Evolutionary conservation across 768 basidiomycete genomes (phyloP), one percentile per base, ranked within the genome.

Genomic region (Megacollybia marginata): DNA sequence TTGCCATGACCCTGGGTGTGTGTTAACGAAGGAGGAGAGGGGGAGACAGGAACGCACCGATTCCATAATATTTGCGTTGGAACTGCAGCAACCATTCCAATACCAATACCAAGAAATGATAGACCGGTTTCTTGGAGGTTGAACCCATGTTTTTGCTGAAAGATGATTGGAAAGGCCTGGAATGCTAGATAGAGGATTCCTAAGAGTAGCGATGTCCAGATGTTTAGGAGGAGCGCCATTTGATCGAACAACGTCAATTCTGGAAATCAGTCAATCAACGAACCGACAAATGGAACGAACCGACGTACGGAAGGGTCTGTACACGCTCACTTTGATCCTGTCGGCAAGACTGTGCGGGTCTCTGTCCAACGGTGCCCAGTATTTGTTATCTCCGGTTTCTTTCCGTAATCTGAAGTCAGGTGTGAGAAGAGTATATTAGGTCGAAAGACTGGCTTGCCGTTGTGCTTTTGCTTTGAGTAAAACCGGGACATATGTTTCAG

Each of bases 151-250:
- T 67, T 67, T 55, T 76, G 79, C 46, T 80, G 75, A 58, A 85
- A 84, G 46, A 70, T 68, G 48, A 70, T 65, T 6, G 68, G 69
- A 53, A 62, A 70, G 4, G 78, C 80, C 49, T 81, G 76, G 59
- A 86, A 84, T 44, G 79, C 73, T 11, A 82, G 71, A 60, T 86
- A 86, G 0, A 86, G 66, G 16, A 75, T 78, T 1, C 78, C 77
- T 46, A 84, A 79, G 13, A 79, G 66, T 16, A 83, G 66, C 0
- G 78, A 67, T 0, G 78, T 82, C 69, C 86, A 84, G 55, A 71
- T 75, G 33, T 69, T 65, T 9, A 92, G 69, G 5, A 84, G 63
- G 4, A 90, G 69, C 0, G 84, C 83, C 87, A 91, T 92, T n/a
- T 76, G 72, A 55, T 93, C 86, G 45, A 70, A 76, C 0, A 78